Conservation (phyloP, 2,329 filamentous ascomycete species). For the Monosporascus sp. region DNA sequence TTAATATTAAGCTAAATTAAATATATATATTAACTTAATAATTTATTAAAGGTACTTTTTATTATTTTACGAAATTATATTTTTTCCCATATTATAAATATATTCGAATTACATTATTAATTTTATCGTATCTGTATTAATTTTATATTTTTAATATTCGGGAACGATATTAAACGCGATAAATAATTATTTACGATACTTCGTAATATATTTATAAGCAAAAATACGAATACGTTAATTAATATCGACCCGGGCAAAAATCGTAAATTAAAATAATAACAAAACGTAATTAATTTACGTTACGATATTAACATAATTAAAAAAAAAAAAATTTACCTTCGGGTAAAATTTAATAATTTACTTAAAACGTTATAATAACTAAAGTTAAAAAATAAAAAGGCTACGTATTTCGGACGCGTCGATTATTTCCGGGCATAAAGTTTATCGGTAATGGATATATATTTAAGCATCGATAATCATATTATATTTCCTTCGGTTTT, state of each 20-base stretch:
- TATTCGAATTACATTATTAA: not conserved
- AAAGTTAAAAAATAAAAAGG: not conserved
- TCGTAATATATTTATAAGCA: not conserved
- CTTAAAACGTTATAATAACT: not conserved
- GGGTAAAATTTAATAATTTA: not conserved
- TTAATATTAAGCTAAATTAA: too few relatives aligned
- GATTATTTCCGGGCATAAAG: not conserved
- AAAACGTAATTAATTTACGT: not conserved
- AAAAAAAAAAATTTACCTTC: not conserved
- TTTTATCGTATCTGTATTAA: not conserved
- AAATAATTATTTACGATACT: too few relatives aligned
- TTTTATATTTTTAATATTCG: not conserved
- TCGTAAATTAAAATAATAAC: too few relatives aligned
- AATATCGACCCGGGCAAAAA: not conserved
- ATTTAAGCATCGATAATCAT: not conserved
- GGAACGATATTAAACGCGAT: not conserved
- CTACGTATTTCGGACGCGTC: not conserved
- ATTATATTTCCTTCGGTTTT: not conserved
- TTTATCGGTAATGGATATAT: not conserved
- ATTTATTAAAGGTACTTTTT: not conserved
- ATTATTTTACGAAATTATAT: not conserved
- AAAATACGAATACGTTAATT: not conserved
- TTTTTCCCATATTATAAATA: not conserved
- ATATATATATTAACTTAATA: too few relatives aligned
- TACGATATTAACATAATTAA: not conserved